Conservation (phyloP, 2,329 filamentous ascomycete species). For the Blastomyces silverae region DNA sequence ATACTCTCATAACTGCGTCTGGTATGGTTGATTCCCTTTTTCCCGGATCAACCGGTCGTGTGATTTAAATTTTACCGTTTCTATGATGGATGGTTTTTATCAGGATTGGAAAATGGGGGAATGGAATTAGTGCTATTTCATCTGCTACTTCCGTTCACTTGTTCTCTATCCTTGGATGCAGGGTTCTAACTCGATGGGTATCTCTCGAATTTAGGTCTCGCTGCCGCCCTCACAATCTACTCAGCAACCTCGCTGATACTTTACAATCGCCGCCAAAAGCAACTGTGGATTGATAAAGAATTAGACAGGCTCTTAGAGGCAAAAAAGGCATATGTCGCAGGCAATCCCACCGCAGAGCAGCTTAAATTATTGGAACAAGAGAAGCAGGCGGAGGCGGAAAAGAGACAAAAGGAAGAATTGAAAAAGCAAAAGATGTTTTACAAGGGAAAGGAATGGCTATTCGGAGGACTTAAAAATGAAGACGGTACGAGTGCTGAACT, state of each 20-base stretch:
- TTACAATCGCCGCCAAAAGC: conserved; percentile 59
- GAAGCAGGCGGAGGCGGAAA: conserved; percentile 39
- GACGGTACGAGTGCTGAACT: conserved; percentile 22
- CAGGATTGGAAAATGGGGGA: neutral
- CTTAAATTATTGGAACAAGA: conserved; percentile 42
- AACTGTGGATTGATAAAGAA: conserved; percentile 53
- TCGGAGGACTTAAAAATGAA: conserved; percentile 36
- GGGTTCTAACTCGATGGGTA: conserved; percentile 9
- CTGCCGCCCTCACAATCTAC: conserved; percentile 56
- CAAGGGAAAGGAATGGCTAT: conserved; percentile 35
- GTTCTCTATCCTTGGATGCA: neutral
- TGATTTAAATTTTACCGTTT: neutral
- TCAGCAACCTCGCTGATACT: conserved; percentile 60
- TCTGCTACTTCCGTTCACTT: neutral
- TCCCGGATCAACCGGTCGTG: neutral
- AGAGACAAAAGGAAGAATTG: conserved; percentile 36
- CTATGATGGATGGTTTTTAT: neutral
- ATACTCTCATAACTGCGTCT: conserved; percentile 55
- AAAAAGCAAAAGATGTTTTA: conserved; percentile 36
- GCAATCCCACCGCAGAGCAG: conserved; percentile 38
- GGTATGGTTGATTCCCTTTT: conserved; percentile 39
- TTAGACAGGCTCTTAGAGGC: conserved; percentile 39
- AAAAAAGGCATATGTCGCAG: conserved; percentile 37
- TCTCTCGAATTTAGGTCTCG: conserved; percentile 45
- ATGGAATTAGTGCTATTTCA: neutral